phyloP scores from a whole-genome alignment of 2,329 filamentous ascomycete species.

The Basipetospora chlamydospora region DNA sequence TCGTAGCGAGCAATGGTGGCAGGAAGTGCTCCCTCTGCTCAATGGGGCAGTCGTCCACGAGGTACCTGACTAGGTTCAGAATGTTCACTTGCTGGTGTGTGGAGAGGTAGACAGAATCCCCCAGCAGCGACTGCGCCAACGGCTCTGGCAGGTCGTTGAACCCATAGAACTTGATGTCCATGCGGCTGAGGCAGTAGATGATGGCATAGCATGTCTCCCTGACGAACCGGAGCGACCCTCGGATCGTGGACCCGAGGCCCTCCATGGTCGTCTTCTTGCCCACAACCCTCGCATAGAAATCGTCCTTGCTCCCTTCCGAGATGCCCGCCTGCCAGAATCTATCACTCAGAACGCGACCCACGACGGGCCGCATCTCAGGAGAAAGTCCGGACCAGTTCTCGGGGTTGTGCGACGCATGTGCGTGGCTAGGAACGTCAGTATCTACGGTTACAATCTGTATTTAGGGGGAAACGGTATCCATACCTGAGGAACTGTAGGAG shows the following conservation, averaged over 20 bases:
- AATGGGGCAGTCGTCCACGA: constrained; percentile 85
- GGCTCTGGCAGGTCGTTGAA: constrained; percentile 70
- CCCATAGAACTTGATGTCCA: constrained; percentile 85
- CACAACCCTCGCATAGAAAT: constrained; percentile 85
- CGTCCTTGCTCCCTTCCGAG: constrained; percentile 85
- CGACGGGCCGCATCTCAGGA: constrained; percentile 58
- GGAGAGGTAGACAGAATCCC: constrained; percentile 67
- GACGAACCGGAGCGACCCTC: constrained; percentile 76
- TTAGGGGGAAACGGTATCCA: constrained; percentile 8
- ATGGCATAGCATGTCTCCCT: constrained; percentile 91
- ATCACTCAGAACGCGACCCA: constrained; percentile 76
- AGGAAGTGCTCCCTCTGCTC: constrained; percentile 66
- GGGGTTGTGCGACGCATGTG: constrained; percentile 81
- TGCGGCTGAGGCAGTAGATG: constrained; percentile 78
- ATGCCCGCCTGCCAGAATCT: constrained; percentile 98
- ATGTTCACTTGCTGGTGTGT: constrained; percentile 91
- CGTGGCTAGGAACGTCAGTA: constrained; percentile 57
- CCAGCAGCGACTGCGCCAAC: constrained; percentile 70
- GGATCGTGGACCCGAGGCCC: constrained; percentile 83
- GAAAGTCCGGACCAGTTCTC: constrained; percentile 70
- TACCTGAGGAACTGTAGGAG: constrained; percentile 70
- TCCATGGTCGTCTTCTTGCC: constrained; percentile 83
- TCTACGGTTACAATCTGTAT: no score
- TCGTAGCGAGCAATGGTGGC: constrained; percentile 64
- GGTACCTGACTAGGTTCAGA: constrained; percentile 70